phyloP scores from a whole-genome alignment of 2,329 filamentous ascomycete species.

The Botryotinia globosa region DNA sequence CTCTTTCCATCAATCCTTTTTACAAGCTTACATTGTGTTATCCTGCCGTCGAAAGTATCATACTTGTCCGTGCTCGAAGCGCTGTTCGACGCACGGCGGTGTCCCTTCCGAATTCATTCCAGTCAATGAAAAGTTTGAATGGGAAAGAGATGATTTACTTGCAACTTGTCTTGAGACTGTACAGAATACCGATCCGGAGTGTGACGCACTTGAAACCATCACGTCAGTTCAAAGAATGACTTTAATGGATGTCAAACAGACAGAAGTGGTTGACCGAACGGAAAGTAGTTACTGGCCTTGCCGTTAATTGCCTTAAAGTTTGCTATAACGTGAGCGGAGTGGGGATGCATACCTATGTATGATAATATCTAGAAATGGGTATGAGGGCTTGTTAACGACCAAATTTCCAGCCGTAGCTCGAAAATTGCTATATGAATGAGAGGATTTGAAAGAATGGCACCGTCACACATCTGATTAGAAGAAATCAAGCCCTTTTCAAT shows the following conservation, averaged over 20 bases:
- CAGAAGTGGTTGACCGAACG: neutral
- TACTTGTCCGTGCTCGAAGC: neutral
- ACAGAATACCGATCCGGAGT: neutral
- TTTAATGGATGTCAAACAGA: neutral
- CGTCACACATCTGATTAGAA: neutral
- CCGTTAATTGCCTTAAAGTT: neutral
- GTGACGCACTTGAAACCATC: neutral
- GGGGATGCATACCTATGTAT: neutral
- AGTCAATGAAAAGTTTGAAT: neutral
- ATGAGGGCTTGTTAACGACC: neutral
- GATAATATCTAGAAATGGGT: neutral
- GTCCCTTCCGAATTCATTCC: neutral
- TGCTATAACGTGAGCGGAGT: neutral
- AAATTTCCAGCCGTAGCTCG: neutral
- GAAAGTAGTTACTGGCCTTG: neutral
- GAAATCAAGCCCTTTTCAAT: neutral
- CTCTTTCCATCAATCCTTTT: neutral
- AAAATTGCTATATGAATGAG: neutral
- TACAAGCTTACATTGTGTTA: slow-evolving; percentile 2
- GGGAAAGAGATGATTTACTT: neutral
- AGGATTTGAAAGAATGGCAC: neutral
- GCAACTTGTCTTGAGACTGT: neutral
- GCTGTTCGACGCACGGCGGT: neutral
- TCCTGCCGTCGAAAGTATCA: neutral
- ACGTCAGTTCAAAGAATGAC: neutral